Conservation (phyloP, 768 basidiomycete species). For the Amanita pseudoporphyria region DNA sequence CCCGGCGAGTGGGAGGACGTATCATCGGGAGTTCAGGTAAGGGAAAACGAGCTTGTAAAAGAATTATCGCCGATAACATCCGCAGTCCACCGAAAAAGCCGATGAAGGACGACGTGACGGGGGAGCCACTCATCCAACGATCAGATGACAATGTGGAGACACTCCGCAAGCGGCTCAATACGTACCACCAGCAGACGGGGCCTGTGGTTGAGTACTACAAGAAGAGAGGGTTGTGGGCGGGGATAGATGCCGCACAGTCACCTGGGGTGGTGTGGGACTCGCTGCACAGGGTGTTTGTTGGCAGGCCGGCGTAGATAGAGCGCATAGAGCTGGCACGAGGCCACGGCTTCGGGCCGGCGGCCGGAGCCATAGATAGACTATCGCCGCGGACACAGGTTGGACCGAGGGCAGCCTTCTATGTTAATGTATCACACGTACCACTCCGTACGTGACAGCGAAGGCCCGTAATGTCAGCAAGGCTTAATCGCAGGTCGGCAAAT, state of each 20-base stretch:
- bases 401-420: slow-evolving; percentile 1
- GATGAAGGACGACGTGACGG: slow-evolving; percentile 89
- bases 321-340: neutral
- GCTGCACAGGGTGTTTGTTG: slow-evolving; percentile 51
- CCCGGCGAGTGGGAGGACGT: slow-evolving; percentile 79
- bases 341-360: neutral
- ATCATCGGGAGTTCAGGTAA: slow-evolving; percentile 93
- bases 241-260: slow-evolving; percentile 89
- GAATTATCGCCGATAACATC: neutral
- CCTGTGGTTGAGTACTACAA: slow-evolving; percentile 98
- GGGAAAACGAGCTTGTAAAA: slow-evolving; percentile 18
- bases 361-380: neutral
- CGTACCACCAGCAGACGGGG: slow-evolving; percentile 92
- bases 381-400: slow-evolving; percentile 4
- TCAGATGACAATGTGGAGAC: slow-evolving; percentile 98
- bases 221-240: slow-evolving; percentile 79
- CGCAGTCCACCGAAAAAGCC: slow-evolving; percentile 93
- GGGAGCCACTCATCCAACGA: slow-evolving; percentile 93
- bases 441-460: neutral
- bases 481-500: slow-evolving; percentile 6
- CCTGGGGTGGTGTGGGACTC: slow-evolving; percentile 90
- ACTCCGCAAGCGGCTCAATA: slow-evolving; percentile 74
- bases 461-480: slow-evolving; percentile 5
- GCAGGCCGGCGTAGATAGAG: neutral
- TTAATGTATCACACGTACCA: slow-evolving; percentile 6